phyloP scores from a whole-genome alignment of 2,329 filamentous ascomycete genomes.

The Phyllosticta paracitricarpa region DNA sequence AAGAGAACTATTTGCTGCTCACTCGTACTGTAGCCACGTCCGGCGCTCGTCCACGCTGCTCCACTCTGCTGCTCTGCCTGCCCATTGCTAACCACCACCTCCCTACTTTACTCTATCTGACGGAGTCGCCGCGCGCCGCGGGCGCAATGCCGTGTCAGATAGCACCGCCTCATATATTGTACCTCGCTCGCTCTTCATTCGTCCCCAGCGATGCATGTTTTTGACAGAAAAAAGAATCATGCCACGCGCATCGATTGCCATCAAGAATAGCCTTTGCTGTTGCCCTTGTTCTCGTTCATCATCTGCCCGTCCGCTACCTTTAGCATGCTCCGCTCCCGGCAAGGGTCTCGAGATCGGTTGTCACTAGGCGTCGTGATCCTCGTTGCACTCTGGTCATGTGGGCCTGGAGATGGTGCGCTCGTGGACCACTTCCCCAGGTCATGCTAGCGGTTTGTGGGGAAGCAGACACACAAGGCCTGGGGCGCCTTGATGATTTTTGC shows the following conservation, averaged over 20 bases:
- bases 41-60: neutral
- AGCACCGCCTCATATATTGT: neutral
- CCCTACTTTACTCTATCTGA: neutral
- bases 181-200: neutral
- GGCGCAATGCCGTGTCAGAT: neutral
- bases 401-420: constrained; percentile 8
- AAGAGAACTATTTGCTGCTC: neutral
- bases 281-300: neutral
- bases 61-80: too few relatives aligned
- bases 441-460: constrained; percentile 9
- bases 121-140: neutral
- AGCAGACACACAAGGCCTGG: constrained; percentile 2
- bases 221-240: neutral
- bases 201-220: neutral
- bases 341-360: constrained; percentile 7
- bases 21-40: neutral
- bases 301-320: neutral
- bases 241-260: neutral
- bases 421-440: constrained; percentile 6
- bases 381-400: constrained; percentile 8
- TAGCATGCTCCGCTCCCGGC: neutral
- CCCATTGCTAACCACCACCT: neutral
- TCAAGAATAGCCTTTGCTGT: neutral
- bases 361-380: constrained; percentile 9
- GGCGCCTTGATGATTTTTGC: neutral